Percentiles rank a stretch among this genome's conserved stretches.
These are phyloP conservation scores for Epicoccum nigrum DNA, from an alignment of 2,329 filamentous ascomycete genomes.

Conservation along the genomic window DNA sequence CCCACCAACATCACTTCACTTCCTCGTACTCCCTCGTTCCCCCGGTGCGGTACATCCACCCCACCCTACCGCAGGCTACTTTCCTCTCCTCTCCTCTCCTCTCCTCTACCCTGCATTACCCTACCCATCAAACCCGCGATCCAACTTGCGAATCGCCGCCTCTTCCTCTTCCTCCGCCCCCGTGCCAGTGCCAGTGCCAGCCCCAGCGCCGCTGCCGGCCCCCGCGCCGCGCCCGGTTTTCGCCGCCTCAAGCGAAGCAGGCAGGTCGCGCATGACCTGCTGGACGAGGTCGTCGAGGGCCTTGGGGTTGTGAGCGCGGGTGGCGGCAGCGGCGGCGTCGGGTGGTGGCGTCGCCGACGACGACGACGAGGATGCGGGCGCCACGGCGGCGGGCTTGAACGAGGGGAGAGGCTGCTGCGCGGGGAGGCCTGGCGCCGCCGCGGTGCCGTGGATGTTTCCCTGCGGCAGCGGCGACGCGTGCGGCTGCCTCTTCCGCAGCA, in stretches of 20 bases:
- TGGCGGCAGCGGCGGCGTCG: background rate
- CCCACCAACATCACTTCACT: no score
- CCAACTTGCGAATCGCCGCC: conserved; percentile 53
- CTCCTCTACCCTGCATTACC: background rate
- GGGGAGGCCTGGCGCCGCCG: background rate
- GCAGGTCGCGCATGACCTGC: conserved; percentile 54
- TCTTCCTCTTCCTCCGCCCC: no score
- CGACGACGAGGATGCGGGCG: no score
- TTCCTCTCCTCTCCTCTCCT: no score
- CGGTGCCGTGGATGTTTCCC: background rate
- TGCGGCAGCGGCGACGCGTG: conserved; percentile 7
- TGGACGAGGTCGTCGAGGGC: conserved; percentile 53
- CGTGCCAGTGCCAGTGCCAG: no score
- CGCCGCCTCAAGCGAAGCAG: no score
- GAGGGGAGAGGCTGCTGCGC: background rate
- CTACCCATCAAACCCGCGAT: conserved; percentile 45
- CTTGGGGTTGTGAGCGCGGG: conserved; percentile 46
- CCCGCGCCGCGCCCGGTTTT: no score
- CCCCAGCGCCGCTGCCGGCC: no score
- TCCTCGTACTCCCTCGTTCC: background rate
- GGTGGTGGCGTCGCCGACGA: no score
- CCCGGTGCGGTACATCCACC: no score
- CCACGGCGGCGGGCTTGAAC: background rate
- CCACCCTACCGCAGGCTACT: no score
- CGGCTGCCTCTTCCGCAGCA: conserved; percentile 51